Percentiles rank a stretch among this genome's conserved stretches.
phyloP scores from a whole-genome alignment of 2,329 filamentous ascomycete species.

The Paecilomyces fulvus region DNA sequence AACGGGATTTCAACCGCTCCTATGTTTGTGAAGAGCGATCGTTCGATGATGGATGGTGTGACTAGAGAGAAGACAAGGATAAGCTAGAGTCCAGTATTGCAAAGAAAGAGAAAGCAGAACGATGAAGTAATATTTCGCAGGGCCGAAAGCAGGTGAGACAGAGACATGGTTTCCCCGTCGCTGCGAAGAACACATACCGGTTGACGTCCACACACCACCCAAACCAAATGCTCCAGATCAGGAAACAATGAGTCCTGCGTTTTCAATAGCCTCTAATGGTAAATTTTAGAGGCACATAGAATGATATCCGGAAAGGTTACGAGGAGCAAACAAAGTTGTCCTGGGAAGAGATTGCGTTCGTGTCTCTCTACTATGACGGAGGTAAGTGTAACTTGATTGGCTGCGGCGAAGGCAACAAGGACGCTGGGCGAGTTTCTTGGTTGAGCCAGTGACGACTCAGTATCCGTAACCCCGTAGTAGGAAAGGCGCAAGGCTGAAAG shows the following conservation, averaged over 20 bases:
- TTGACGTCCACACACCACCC: background rate
- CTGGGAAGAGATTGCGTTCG: background rate
- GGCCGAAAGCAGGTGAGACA: background rate
- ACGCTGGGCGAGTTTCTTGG: background rate
- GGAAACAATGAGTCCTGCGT: background rate
- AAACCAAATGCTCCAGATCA: background rate
- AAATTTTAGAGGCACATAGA: background rate
- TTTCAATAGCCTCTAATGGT: background rate
- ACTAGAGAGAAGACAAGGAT: background rate
- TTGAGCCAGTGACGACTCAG: no score
- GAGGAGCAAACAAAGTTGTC: background rate
- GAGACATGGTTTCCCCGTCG: background rate
- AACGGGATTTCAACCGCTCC: background rate
- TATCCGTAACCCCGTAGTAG: no score
- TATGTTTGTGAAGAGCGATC: background rate
- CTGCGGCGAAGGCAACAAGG: background rate
- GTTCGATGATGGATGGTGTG: background rate
- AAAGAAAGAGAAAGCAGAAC: slow-evolving; percentile 7
- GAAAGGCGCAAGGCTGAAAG: no score
- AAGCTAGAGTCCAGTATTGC: background rate
- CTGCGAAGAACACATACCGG: background rate
- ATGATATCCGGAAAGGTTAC: background rate
- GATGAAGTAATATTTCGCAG: slow-evolving; percentile 9
- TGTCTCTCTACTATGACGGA: background rate
- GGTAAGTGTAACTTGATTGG: background rate